Evolutionary conservation across 148 eudicot genomes (phyloP), one percentile per base, ranked within the genome.

Genomic region (Fagopyrum esculentum): DNA sequence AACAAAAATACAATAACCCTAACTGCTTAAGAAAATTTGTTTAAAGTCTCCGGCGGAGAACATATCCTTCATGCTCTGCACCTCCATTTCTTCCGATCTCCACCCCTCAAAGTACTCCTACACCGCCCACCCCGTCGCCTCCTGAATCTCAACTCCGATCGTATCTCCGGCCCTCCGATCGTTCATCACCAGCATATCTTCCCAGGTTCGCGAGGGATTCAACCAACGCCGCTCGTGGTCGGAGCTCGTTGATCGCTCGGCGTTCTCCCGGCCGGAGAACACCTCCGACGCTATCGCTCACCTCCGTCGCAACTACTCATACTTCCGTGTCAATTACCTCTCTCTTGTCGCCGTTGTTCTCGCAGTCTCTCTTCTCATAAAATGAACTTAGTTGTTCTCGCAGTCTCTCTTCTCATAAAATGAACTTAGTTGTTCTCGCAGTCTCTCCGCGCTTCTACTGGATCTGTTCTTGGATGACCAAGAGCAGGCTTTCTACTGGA

Each of bases 381-480:
- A 93, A 45, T 93, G 78, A 60, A 22, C 26, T 22, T 22, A 22
- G 26, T 85, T 81, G 89, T 91, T 57, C 73, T 83, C 76, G 89
- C 87, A 1, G 6, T 89, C 69, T 93, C 98, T 5, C 95, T 93
- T 77, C 45, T 91, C 52, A 81, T 95, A 69, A 85, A 93, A 45
- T 93, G 78, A 60, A 22, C 26, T 22, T 22, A 22, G 26, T 85
- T 81, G 89, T 91, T 57, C 73, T 83, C 15, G 81, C 26, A 22
- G 77, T 51, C 90, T 90, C 68, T 93, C 95, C 0, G 95, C 97
- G 3, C 77, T 91, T 10, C 78, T 93, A 78, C 79, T 90, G 43
- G 98, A 93, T 76, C 78, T 93, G 35, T 93, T 93, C 69, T 82
- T 93, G 22, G 98, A 93, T 16, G 98, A 91, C 16, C 95, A 90